Base-by-base conservation (phyloP, 1,139 yeast genomes). In the Spathaspora sp. region DNA sequence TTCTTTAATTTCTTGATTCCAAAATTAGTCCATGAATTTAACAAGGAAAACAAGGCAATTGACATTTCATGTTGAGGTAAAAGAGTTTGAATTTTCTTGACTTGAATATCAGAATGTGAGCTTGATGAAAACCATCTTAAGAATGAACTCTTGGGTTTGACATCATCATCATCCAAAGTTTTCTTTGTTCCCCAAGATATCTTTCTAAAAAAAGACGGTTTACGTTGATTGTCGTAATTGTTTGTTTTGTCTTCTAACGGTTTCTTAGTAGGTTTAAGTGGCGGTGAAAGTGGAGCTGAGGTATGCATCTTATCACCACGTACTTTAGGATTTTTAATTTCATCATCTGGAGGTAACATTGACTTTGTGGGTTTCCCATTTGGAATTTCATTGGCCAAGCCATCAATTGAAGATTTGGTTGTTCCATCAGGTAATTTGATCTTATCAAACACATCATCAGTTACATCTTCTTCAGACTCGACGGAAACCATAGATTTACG, bases 11-110 rank as follows among this genome's bases (percentile, higher is more conserved):
- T 76, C 55, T 78, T 81, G 58, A 86, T 67, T 7, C 93, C 91
- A 58, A 85, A 85, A 52, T 79, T 81, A 13, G 82, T 76, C 93
- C 93, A 86, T 10, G 86, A 81, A 44, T 66, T 71, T 55, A 86
- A 68, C 49, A 85, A 74, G 36, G 87, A 81, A 61, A 72, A 77
- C 55, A 86, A 68, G 4, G 89, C 89, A 37, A 81, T 78, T 44
- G 78, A 75, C 76, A 85, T 77, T 59, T 85, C 89, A 42, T 71
- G 78, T 57, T 68, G 69, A 16, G 78, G 74, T 48, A 80, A 65
- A 29, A 76, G 70, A 2, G 84, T 78, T 37, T 61, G 57, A 51
- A 72, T 67, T 41, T 65, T 67, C 52, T 59, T 72, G 41, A 72
- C 65, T 27, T 72, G 77, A 5, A 63, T 56, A 17, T 59, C 50